Conservation (phyloP, 2,329 filamentous ascomycete genomes). For the Pseudogymnoascus sp. region DNA sequence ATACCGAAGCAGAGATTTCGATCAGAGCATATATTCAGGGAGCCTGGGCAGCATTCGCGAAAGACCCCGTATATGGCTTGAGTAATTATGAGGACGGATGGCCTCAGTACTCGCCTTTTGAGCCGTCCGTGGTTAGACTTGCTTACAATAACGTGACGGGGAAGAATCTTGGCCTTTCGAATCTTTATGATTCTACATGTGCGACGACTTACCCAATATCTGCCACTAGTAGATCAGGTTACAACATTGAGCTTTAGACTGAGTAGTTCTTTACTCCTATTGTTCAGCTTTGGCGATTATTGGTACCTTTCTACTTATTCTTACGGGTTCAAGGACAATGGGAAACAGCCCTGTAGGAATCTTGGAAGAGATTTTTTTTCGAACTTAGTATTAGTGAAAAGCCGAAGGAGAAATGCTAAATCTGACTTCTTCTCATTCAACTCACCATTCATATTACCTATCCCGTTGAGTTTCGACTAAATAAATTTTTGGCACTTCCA, state of each 20-base stretch:
- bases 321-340: not conserved
- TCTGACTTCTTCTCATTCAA: not conserved
- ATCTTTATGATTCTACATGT: constrained; percentile 19
- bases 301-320: not conserved
- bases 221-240: not conserved
- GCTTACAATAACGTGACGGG: constrained; percentile 21
- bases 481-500: not conserved
- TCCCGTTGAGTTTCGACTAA: not conserved
- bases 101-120: constrained; percentile 19
- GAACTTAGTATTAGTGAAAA: not conserved
- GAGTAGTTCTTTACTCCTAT: not conserved
- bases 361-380: not conserved
- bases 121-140: constrained; percentile 21
- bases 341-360: not conserved
- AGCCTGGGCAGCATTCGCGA: constrained; percentile 31
- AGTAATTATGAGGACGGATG: constrained; percentile 20
- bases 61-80: constrained; percentile 27
- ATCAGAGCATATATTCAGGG: constrained; percentile 25
- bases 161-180: constrained; percentile 17
- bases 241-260: not conserved
- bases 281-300: not conserved
- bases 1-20: constrained; percentile 19
- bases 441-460: not conserved
- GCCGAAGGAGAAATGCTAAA: not conserved
- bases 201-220: constrained; percentile 15